Conservation (phyloP, 257 asterid genomes). For the Plantago major region DNA sequence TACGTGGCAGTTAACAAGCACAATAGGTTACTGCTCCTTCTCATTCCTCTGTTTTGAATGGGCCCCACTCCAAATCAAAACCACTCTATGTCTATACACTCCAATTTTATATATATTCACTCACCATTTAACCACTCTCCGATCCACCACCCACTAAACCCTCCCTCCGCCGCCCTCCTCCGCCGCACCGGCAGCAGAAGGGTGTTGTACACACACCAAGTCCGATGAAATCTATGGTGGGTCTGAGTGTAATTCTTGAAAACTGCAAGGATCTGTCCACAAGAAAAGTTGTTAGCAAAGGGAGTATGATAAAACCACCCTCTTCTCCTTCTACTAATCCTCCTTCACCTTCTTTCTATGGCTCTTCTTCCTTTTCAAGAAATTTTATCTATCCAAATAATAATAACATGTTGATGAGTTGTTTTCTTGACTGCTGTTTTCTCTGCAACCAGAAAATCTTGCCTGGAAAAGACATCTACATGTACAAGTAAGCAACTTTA, state of each 20-base stretch:
- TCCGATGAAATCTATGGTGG: slow-evolving; percentile 61
- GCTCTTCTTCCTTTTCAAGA: slow-evolving; percentile 18
- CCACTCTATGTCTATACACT: not conserved
- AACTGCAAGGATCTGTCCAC: slow-evolving; percentile 27
- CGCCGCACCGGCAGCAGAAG: slow-evolving; percentile 6
- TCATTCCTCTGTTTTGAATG: slow-evolving; percentile 6
- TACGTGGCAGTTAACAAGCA: slow-evolving; percentile 72
- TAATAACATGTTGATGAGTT: not conserved
- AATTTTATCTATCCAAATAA: not conserved
- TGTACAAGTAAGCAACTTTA: slow-evolving; percentile 80
- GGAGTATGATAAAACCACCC: slow-evolving; percentile 48
- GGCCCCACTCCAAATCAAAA: slow-evolving; percentile 14
- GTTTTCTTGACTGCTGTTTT: slow-evolving; percentile 67
- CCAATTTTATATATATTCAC: not conserved
- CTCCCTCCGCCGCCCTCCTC: slow-evolving; percentile 9
- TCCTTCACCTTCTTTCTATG: slow-evolving; percentile 2
- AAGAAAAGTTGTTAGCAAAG: slow-evolving; percentile 58
- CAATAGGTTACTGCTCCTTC: slow-evolving; percentile 33
- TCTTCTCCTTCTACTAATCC: slow-evolving; percentile 28
- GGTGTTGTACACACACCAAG: too few relatives aligned
- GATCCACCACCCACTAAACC: slow-evolving; percentile 17
- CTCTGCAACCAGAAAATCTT: slow-evolving; percentile 65
- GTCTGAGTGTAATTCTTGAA: slow-evolving; percentile 80
- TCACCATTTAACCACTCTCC: slow-evolving; percentile 2
- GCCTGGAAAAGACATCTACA: slow-evolving; percentile 82